Evolutionary conservation across 2,329 filamentous ascomycete genomes (phyloP).

Genomic region (Phialophora macrospora): DNA sequence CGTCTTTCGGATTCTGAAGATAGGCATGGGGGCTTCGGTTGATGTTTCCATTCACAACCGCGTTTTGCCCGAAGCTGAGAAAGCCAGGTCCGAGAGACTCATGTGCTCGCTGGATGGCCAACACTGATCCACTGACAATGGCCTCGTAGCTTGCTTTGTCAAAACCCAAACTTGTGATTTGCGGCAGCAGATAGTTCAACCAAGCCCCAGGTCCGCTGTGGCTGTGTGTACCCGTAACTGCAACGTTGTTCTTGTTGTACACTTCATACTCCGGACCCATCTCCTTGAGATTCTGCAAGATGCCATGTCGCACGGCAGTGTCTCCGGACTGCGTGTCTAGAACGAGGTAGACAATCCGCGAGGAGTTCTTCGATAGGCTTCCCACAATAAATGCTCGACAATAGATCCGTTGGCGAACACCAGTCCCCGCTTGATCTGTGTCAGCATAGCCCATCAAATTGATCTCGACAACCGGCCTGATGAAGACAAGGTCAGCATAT

Average conservation of each 20-base stretch:
- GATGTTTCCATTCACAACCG: slow-evolving; percentile 77
- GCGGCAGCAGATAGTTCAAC: slow-evolving; percentile 91
- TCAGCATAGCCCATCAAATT: slow-evolving; percentile 93
- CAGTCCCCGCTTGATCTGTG: slow-evolving; percentile 77
- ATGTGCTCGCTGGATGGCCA: slow-evolving; percentile 83
- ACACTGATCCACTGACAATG: slow-evolving; percentile 81
- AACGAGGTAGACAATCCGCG: slow-evolving; percentile 85
- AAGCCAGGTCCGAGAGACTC: slow-evolving; percentile 71
- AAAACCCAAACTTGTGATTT: slow-evolving; percentile 87
- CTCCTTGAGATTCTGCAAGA: slow-evolving; percentile 71
- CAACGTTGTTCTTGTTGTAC: slow-evolving; percentile 81
- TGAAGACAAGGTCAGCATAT: slow-evolving; percentile 21
- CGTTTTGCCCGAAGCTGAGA: slow-evolving; percentile 70
- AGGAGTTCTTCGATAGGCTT: slow-evolving; percentile 65
- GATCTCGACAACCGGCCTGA: slow-evolving; percentile 81
- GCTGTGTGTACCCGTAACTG: slow-evolving; percentile 89
- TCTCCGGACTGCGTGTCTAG: slow-evolving; percentile 87
- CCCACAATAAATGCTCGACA: slow-evolving; percentile 88
- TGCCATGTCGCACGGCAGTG: slow-evolving; percentile 84
- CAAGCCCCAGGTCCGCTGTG: slow-evolving; percentile 91
- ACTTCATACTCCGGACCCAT: slow-evolving; percentile 74
- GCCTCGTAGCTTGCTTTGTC: slow-evolving; percentile 84
- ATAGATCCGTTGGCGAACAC: slow-evolving; percentile 84
- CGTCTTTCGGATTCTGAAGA: slow-evolving; percentile 77
- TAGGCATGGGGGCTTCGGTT: slow-evolving; percentile 90